phyloP scores from a whole-genome alignment of 306 rosid genomes.

The Corylus americana region DNA sequence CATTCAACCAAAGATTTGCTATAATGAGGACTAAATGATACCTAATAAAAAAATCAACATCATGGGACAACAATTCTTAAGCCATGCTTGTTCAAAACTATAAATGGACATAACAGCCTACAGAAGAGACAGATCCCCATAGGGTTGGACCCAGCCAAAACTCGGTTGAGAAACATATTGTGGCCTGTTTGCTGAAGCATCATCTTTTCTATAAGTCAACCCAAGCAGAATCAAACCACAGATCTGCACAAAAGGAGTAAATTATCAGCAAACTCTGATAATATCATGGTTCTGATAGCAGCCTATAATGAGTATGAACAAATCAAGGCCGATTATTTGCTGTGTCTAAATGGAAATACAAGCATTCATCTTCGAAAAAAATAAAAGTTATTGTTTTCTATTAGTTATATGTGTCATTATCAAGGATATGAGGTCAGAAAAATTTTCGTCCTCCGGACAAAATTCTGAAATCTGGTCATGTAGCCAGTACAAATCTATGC shows the following conservation, averaged over 20 bases:
- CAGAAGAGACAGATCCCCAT: constrained; percentile 33
- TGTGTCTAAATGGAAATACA: not conserved
- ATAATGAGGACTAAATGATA: not conserved
- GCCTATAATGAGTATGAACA: too few species aligned
- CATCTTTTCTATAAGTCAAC: constrained; percentile 39
- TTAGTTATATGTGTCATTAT: too few species aligned
- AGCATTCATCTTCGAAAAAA: too few species aligned
- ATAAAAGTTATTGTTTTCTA: too few species aligned
- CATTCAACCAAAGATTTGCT: not conserved
- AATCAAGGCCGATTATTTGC: not conserved
- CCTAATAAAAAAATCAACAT: constrained; percentile 25
- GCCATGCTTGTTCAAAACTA: constrained; percentile 41
- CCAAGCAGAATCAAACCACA: constrained; percentile 35
- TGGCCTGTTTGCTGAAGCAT: constrained; percentile 38
- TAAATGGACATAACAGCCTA: constrained; percentile 41
- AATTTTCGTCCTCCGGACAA: not conserved
- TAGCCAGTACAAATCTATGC: not conserved
- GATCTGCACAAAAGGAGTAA: constrained; percentile 36
- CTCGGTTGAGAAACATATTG: constrained; percentile 24
- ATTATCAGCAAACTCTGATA: not conserved
- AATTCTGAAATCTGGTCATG: not conserved
- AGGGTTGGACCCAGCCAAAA: constrained; percentile 26
- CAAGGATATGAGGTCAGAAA: too few species aligned
- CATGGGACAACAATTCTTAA: constrained; percentile 19
- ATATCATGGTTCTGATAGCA: not conserved